These are phyloP conservation scores for Ramularia endophylla DNA, from an alignment of 2,329 filamentous ascomycete genomes.

Conservation along the genomic window DNA sequence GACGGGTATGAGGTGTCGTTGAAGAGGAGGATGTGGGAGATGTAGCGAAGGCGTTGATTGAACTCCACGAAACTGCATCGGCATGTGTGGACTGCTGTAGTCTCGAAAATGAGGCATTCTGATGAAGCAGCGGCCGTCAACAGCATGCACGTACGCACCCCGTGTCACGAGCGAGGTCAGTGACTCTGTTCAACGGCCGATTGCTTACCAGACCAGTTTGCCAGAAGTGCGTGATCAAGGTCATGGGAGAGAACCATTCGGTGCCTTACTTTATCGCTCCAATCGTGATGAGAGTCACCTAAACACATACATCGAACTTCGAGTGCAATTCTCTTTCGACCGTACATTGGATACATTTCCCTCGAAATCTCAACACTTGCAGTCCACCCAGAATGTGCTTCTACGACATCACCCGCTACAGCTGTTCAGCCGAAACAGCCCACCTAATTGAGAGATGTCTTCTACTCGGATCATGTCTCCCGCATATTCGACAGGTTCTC, in stretches of 20 bases:
- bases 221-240: too few relatives aligned
- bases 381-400: constrained; percentile 12
- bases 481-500: constrained; percentile 5
- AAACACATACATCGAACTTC: neutral
- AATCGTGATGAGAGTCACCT: neutral
- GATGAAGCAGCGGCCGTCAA: too few relatives aligned
- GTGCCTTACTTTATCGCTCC: neutral
- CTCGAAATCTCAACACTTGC: neutral
- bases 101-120: too few relatives aligned
- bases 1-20: constrained; percentile 36
- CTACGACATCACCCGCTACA: constrained; percentile 11
- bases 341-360: neutral
- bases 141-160: too few relatives aligned
- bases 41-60: constrained; percentile 8
- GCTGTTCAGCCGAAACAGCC: constrained; percentile 12
- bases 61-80: neutral
- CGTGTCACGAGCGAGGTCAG: too few relatives aligned
- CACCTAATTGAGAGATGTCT: constrained; percentile 8
- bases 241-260: neutral
- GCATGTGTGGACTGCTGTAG: too few relatives aligned
- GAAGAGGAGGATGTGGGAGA: neutral
- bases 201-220: too few relatives aligned
- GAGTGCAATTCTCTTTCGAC: neutral
- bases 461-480: constrained; percentile 4
- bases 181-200: too few relatives aligned